A percentile compares a stretch with the other conserved stretches of the same genome.
Conservation (phyloP, 768 basidiomycete species). For the Russula olivacea region DNA sequence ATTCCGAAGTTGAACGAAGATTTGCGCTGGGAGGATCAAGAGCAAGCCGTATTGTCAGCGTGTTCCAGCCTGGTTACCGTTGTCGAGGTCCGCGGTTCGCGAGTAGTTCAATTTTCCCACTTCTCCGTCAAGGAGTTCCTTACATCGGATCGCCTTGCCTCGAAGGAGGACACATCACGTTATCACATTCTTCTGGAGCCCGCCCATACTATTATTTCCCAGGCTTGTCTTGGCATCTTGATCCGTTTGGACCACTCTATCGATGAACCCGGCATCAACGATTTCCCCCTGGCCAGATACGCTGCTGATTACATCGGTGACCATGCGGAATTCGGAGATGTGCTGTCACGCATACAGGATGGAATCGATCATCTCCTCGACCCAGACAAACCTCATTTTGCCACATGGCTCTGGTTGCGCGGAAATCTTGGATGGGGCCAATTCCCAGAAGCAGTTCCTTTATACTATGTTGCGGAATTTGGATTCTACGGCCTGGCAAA, state of each 20-base stretch:
- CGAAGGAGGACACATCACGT: neutral
- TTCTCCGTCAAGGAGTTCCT: neutral
- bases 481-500: too few species aligned
- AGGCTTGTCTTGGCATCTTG: neutral
- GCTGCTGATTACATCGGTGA: neutral
- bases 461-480: too few species aligned
- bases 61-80: neutral
- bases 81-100: neutral
- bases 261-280: neutral
- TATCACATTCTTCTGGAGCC: neutral
- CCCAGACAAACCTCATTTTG: too few species aligned
- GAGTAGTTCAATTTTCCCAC: neutral
- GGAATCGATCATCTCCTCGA: too few species aligned
- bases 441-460: too few species aligned
- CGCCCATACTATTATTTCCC: neutral
- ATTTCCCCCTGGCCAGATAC: neutral
- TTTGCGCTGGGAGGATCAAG: neutral
- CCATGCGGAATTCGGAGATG: neutral
- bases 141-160: neutral
- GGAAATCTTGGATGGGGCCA: too few species aligned
- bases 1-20: neutral
- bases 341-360: too few species aligned
- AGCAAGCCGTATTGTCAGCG: neutral
- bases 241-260: too few species aligned
- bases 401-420: too few species aligned